Evolutionary conservation across 2,329 filamentous ascomycete species (phyloP), one percentile per base, ranked within the genome.

Genomic region (Plenodomus tracheiphilus): DNA sequence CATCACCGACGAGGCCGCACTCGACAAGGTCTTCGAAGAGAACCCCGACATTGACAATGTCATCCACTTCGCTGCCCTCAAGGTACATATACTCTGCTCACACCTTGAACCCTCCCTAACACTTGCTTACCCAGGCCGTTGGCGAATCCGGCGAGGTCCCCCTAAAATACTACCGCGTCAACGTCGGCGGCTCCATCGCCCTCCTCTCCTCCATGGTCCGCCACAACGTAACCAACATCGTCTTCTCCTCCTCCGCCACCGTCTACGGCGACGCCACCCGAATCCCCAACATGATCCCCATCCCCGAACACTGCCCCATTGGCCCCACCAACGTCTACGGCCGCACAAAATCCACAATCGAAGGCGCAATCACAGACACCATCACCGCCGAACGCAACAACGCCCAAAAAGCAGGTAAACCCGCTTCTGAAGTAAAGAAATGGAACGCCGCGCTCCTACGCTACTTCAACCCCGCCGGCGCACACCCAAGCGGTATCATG

Each of bases 271-370:
- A 99, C 75, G 94, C 93, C 45, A 97, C 94, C 39, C 89, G 91
- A 71, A 90, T 97, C 77, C 86, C 88, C 62, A 88, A 95, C 81
- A 99, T 99, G 94, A 99, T 99, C 60, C 94, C 94, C 58, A 99
- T 99, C 69, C 94, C 94, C 43, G 94, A 99, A 79, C 81, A 89
- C 75, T 99, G 94, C 82, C 94, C 95, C 52, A 90, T 96, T 56
- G 93, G 91, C 43, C 91, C 94, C 13, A 99, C 94, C 61, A 99
- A 97, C 81, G 91, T 93, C 20, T 99, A 99, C 76, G 95, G 94
- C 56, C 91, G 91, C 76, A 99, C 94, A 58, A 99, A 99, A 81
- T 87, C 89, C 67, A 89, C 87, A 61, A 91, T 96, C 56, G 94
- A 99, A 80, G 83, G 81, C 60, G 86, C 96, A 74, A 97, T 99